A percentile compares a stretch with the other conserved stretches of the same genome.
phyloP scores from a whole-genome alignment of 768 basidiomycete species.

The Clathrus columnatus region DNA sequence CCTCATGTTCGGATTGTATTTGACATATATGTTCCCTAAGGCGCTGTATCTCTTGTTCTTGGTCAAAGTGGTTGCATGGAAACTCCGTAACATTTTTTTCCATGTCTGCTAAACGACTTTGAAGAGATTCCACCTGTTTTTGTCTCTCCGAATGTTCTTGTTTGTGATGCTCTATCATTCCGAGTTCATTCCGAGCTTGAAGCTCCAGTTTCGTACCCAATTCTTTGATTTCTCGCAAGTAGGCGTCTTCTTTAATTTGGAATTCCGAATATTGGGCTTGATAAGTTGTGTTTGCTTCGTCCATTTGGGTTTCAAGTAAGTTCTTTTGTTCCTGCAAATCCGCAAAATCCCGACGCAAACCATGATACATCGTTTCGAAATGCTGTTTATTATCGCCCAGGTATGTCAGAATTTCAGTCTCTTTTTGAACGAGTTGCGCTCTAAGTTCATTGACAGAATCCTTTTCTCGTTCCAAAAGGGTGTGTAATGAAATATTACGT shows the following conservation, averaged over 20 bases:
- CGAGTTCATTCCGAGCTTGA: not conserved
- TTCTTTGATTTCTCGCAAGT: not conserved
- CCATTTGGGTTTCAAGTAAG: conserved; percentile 19
- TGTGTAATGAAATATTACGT: conserved; percentile 27
- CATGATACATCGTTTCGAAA: not conserved
- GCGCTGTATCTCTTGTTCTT: conserved; percentile 3
- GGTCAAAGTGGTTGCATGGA: not conserved
- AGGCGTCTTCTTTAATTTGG: not conserved
- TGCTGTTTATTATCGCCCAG: not conserved
- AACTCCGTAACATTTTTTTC: not conserved
- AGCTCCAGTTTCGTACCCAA: not conserved
- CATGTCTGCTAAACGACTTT: not conserved
- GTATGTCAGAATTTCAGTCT: not conserved
- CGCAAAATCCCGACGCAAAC: conserved; percentile 30
- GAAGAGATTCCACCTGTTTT: not conserved
- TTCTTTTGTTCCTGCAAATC: conserved; percentile 34
- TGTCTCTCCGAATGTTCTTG: not conserved
- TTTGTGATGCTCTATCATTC: not conserved
- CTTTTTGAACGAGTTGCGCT: not conserved
- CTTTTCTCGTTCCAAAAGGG: conserved; percentile 11
- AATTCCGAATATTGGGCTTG: conserved; percentile 1
- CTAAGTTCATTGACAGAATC: not conserved
- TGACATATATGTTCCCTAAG: not conserved
- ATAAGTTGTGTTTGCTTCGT: not conserved
- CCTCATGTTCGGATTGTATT: not conserved